Conservation (phyloP, 345 rosid species). For the Murraya paniculata region DNA sequence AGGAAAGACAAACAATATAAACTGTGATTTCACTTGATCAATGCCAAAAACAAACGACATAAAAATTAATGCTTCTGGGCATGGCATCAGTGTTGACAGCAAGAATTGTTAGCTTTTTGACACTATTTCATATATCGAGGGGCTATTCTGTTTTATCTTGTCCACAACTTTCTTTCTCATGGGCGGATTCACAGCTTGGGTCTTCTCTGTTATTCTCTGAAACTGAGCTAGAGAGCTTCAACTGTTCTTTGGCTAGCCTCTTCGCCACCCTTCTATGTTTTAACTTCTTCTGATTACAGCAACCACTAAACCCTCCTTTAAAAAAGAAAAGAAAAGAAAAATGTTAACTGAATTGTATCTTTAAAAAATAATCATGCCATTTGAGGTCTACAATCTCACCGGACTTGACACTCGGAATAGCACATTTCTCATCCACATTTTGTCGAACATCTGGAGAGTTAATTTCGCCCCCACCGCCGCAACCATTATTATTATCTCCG, state of each 20-base stretch:
- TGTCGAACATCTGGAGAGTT: constrained; percentile 46
- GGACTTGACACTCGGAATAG: not conserved
- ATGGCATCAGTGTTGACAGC: not conserved
- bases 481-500: not conserved
- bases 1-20: no score
- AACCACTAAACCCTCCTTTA: constrained; percentile 23
- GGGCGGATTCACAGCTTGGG: not conserved
- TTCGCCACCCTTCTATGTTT: constrained; percentile 61
- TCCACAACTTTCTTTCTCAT: not conserved
- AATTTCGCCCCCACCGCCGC: constrained; percentile 7
- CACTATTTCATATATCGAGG: not conserved
- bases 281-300: constrained; percentile 33
- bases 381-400: not conserved
- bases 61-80: not conserved
- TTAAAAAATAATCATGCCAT: not conserved
- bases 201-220: constrained; percentile 2
- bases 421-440: constrained; percentile 40
- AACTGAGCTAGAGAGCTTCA: constrained; percentile 7
- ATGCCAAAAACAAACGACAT: no score
- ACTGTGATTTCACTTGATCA: no score
- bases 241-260: constrained; percentile 38
- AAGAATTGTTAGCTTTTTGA: no score
- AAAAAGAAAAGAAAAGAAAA: not conserved
- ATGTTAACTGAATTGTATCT: not conserved
- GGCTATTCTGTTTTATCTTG: not conserved